These are phyloP conservation scores for Tylopilus plumbeoviolaceoides DNA, from an alignment of 768 basidiomycete species.

Conservation along the genomic window DNA sequence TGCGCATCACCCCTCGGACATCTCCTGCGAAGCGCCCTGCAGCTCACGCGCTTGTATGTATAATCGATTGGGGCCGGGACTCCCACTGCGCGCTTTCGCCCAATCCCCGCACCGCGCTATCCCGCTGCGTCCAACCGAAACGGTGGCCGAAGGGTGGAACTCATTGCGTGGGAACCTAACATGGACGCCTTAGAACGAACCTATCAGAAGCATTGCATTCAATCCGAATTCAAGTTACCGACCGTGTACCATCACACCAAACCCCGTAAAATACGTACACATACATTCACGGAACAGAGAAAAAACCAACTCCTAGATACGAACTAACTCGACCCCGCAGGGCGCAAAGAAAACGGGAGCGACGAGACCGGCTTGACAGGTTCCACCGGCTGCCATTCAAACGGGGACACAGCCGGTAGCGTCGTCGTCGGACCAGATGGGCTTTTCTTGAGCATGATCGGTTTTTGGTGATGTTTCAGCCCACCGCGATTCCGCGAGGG, in stretches of 20 bases:
- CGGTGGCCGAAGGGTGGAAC: no score
- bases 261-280: background rate
- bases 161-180: no score
- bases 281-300: background rate
- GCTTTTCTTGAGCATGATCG: slow-evolving; percentile 31
- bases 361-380: slow-evolving; percentile 19
- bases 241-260: no score
- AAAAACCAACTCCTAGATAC: background rate
- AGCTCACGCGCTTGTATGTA: no score
- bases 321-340: slow-evolving; percentile 13
- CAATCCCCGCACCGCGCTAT: no score
- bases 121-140: no score
- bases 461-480: slow-evolving; percentile 33
- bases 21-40: no score
- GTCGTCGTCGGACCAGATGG: slow-evolving; percentile 4
- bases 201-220: background rate
- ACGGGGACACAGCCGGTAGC: slow-evolving; percentile 4
- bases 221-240: no score
- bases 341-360: slow-evolving; percentile 25
- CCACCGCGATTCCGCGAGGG: slow-evolving; percentile 23
- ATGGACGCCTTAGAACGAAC: no score
- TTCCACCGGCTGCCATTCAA: slow-evolving; percentile 26
- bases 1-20: no score
- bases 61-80: no score
- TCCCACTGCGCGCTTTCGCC: no score